Percentiles rank a stretch among this genome's conserved stretches.
Evolutionary conservation across 148 eudicot genomes (phyloP).

Genomic region (Vaccinium vitisidaea): DNA sequence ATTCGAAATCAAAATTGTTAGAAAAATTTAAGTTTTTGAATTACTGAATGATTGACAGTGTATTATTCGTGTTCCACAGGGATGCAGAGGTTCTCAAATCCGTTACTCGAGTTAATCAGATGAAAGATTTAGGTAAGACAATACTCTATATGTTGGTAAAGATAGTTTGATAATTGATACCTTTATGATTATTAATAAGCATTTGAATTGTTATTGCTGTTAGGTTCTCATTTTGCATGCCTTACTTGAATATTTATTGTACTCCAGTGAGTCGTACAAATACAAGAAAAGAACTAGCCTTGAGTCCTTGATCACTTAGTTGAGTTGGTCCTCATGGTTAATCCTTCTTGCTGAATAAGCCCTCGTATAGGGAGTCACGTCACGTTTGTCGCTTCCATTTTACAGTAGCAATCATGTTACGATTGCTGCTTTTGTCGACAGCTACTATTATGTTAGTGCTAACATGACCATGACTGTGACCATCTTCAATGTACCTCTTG

Average conservation of each 20-base stretch:
- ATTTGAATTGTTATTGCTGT: slow-evolving; percentile 1
- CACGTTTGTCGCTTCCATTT: neutral
- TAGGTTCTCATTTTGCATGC: neutral
- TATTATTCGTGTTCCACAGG: slow-evolving; percentile 31
- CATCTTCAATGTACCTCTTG: neutral
- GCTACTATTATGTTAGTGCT: neutral
- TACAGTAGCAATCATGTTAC: neutral
- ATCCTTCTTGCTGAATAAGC: neutral
- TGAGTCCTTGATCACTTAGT: too few species aligned
- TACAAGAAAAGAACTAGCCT: neutral
- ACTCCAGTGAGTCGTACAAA: neutral
- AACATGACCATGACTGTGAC: too few species aligned
- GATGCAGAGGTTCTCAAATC: slow-evolving; percentile 81
- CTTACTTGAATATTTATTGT: neutral
- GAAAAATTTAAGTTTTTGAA: too few species aligned
- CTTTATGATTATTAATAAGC: neutral
- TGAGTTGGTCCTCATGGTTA: neutral
- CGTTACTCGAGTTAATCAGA: slow-evolving; percentile 71
- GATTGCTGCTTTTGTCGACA: too few species aligned
- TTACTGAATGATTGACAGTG: neutral
- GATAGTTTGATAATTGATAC: too few species aligned
- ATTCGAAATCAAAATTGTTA: neutral
- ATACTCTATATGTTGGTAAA: too few species aligned
- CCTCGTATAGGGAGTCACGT: neutral
- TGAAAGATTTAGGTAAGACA: slow-evolving; percentile 82